These are phyloP conservation scores for Colletotrichum siamense DNA, from an alignment of 2,329 filamentous ascomycete genomes.

Conservation along the genomic window DNA sequence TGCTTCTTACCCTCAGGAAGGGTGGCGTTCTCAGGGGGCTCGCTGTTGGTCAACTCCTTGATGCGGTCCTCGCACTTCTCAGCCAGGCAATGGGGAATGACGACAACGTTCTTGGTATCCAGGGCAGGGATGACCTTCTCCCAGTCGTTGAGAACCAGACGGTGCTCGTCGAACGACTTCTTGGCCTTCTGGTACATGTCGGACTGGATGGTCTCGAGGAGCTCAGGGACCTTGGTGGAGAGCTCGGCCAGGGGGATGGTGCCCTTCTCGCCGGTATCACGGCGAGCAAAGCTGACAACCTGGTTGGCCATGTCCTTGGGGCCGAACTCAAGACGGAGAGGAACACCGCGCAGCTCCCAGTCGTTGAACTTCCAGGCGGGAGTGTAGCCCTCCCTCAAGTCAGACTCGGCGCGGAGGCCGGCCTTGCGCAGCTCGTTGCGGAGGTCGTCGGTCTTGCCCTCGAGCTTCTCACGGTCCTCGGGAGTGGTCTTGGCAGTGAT, in stretches of 20 bases:
- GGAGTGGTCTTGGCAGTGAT: constrained; percentile 86
- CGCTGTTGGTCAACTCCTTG: constrained; percentile 87
- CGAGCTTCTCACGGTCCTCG: constrained; percentile 79
- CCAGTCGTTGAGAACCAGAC: constrained; percentile 84
- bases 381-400: constrained; percentile 89
- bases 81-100: constrained; percentile 89
- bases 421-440: constrained; percentile 71
- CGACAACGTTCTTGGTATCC: constrained; percentile 88
- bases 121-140: constrained; percentile 88
- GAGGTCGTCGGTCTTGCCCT: constrained; percentile 77
- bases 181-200: constrained; percentile 83
- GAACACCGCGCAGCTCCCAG: constrained; percentile 96
- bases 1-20: constrained; percentile 58
- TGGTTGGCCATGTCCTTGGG: constrained; percentile 90
- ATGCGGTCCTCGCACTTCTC: constrained; percentile 89
- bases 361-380: constrained; percentile 99
- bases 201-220: constrained; percentile 88
- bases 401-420: constrained; percentile 79
- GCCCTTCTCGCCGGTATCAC: constrained; percentile 85
- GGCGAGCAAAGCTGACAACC: constrained; percentile 83
- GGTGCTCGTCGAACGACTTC: constrained; percentile 78
- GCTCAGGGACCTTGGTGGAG: constrained; percentile 72
- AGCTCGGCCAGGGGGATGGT: constrained; percentile 80
- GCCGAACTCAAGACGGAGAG: constrained; percentile 92
- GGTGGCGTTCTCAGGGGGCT: constrained; percentile 45